Percentiles rank a stretch among this genome's conserved stretches.
Evolutionary conservation across 257 asterid species (phyloP).

Genomic region (Nicotiana noctiflora): DNA sequence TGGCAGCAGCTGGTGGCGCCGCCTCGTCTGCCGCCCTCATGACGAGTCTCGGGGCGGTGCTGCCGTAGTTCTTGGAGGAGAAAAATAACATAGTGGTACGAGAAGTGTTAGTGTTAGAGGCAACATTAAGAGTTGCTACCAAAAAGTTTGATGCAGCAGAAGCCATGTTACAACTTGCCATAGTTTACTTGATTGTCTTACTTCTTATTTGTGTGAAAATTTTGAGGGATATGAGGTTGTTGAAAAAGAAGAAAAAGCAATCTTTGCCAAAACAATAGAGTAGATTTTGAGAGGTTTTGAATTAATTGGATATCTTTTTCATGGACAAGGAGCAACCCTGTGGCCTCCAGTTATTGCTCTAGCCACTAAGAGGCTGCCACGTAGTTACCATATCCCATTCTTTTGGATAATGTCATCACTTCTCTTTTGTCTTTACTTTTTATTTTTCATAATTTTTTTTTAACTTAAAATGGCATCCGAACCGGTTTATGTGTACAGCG

Average conservation of each 20-base stretch:
- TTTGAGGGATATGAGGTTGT: too few relatives aligned
- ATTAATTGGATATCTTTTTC: slow-evolving; percentile 46
- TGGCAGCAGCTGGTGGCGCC: slow-evolving; percentile 20
- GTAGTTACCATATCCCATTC: slow-evolving; percentile 53
- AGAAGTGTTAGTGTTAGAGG: slow-evolving; percentile 20
- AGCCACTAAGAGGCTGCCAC: slow-evolving; percentile 52
- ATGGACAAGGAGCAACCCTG: slow-evolving; percentile 40
- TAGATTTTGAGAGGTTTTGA: slow-evolving; percentile 28
- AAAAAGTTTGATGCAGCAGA: slow-evolving; percentile 25
- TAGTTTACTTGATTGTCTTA: neutral
- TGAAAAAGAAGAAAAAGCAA: neutral
- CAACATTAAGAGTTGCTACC: slow-evolving; percentile 52
- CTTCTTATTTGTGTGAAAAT: slow-evolving; percentile 8
- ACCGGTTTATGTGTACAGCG: too few relatives aligned
- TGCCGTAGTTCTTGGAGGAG: slow-evolving; percentile 33
- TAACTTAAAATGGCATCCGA: too few relatives aligned
- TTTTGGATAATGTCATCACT: slow-evolving; percentile 55
- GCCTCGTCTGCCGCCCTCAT: slow-evolving; percentile 49
- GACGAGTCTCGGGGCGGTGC: slow-evolving; percentile 36
- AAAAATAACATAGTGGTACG: slow-evolving; percentile 28
- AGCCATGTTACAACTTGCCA: slow-evolving; percentile 81
- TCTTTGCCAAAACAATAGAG: neutral
- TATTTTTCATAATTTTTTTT: neutral
- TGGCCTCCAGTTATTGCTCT: slow-evolving; percentile 18
- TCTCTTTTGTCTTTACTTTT: neutral